Percentiles rank a stretch among this genome's conserved stretches.
phyloP scores from a whole-genome alignment of 768 basidiomycete genomes.

The Pleurotus sapidus region DNA sequence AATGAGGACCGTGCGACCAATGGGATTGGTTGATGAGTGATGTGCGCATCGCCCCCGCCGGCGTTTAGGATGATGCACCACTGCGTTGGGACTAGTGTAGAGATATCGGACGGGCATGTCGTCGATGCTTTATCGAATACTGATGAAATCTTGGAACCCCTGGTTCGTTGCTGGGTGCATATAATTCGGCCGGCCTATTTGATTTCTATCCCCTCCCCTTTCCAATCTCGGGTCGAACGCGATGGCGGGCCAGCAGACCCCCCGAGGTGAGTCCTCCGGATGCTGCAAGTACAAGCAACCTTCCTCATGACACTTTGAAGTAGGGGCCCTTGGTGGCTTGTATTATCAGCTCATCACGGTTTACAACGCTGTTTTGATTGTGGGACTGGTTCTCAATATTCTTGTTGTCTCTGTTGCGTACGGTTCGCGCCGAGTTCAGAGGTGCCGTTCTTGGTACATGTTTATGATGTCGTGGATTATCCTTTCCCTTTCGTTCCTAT shows the following conservation, averaged over 20 bases:
- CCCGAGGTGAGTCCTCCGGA: background rate
- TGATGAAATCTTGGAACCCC: too few species aligned
- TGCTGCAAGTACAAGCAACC: background rate
- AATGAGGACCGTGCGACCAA: background rate
- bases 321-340: background rate
- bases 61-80: background rate
- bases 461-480: slow-evolving; percentile 8
- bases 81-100: background rate
- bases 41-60: too few species aligned
- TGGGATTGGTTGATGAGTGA: background rate
- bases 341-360: background rate
- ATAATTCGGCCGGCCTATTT: too few species aligned
- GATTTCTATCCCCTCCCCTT: too few species aligned
- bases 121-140: too few species aligned
- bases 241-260: background rate
- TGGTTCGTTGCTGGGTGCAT: too few species aligned
- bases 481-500: slow-evolving; percentile 4
- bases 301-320: background rate
- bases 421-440: background rate
- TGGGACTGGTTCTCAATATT: slow-evolving; percentile 3
- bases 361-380: background rate
- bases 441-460: slow-evolving; percentile 4
- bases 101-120: background rate
- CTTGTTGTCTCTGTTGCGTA: background rate
- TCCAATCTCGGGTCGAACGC: background rate